Percentiles rank a stretch among this genome's conserved stretches.
Conservation (phyloP, 352 stramenopile species). For the Phytophthora pini region DNA sequence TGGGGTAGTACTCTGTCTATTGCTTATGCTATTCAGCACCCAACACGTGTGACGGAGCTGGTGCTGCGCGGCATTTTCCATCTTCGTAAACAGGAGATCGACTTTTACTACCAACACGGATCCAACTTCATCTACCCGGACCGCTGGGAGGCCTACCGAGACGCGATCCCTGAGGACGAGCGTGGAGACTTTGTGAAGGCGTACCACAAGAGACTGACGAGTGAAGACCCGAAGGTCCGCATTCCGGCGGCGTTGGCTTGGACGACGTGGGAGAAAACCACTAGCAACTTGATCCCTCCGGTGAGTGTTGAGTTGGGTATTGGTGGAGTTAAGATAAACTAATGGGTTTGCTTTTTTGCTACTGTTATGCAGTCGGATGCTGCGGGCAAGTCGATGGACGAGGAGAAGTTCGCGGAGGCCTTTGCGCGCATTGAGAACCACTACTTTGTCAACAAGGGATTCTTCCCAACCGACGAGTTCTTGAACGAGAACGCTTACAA, state of each 20-base stretch:
- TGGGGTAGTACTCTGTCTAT: conserved; percentile 95
- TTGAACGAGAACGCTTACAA: conserved; percentile 90
- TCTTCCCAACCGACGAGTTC: conserved; percentile 89
- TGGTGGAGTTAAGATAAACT: background rate
- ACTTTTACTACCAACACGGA: conserved; percentile 94
- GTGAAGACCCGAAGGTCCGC: conserved; percentile 84
- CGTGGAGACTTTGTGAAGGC: conserved; percentile 83
- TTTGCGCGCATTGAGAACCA: conserved; percentile 95
- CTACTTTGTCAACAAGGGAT: conserved; percentile 92
- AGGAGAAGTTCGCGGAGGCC: conserved; percentile 86
- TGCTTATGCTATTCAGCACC: conserved; percentile 92
- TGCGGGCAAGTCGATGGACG: conserved; percentile 79
- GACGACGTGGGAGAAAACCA: conserved; percentile 92
- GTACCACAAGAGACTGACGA: conserved; percentile 90
- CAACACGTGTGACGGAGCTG: conserved; percentile 81
- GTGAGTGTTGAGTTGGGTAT: conserved; percentile 31
- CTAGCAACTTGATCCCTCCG: conserved; percentile 81
- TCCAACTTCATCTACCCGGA: conserved; percentile 93
- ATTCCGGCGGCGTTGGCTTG: conserved; percentile 88
- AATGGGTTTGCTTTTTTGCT: conserved; percentile 5
- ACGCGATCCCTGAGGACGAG: conserved; percentile 88
- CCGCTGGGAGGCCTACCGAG: conserved; percentile 90
- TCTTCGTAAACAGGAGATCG: conserved; percentile 90
- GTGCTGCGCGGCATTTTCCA: conserved; percentile 94
- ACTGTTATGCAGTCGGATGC: conserved; percentile 46